Base-by-base conservation (phyloP, 306 rosid species). In the Corylus avellana region DNA sequence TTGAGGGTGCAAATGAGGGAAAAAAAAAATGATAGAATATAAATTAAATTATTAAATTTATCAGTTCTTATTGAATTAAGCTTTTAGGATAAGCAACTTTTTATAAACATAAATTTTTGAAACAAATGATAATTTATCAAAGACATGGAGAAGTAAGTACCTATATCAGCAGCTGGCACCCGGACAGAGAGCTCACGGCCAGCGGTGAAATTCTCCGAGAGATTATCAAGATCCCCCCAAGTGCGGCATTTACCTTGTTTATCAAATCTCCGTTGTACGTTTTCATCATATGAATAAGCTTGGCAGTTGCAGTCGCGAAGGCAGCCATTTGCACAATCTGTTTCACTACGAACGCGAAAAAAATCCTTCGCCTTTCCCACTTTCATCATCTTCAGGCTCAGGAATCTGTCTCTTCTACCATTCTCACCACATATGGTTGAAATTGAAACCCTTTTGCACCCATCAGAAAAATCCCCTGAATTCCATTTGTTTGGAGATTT, bases 201-300 rank as follows among this genome's bases (percentile, higher is more conserved):
- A 48, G 3, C 13, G 1, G 53, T 48, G 13, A 48, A 48, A 48
- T 22, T 7, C 61, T 77, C 82, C 75, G 48, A 58, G 68, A 78
- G n/a, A 18, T 67, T 73, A 22, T 53, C 9, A 3, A 63, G 78
- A 18, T 77, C 63, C 0, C 3, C 47, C 79, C 85, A 82, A 53
- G 72, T 55, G 61, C 11, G 37, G 67, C 81, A 82, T 4, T 0
- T 2, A 0, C 0, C 4, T 4, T 2, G 8, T 8, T 12, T 12
- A 12, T 20, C 29, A 39, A 22, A 18, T 2, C 2, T 12, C 2
- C 2, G 2, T 11, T 0, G 17, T 1, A 6, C 6, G 7, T 2
- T 48, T 2, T 13, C 12, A 8, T 0, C 35, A 35, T 9, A 64
- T 32, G 57, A 48, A 67, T 66, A 82, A 20, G 66, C 66, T 12